Percentiles rank a stretch among this genome's conserved stretches.
Evolutionary conservation across 495 filamentous ascomycete genomes (phyloP).

Genomic region (Rhizodiscina lignyota): DNA sequence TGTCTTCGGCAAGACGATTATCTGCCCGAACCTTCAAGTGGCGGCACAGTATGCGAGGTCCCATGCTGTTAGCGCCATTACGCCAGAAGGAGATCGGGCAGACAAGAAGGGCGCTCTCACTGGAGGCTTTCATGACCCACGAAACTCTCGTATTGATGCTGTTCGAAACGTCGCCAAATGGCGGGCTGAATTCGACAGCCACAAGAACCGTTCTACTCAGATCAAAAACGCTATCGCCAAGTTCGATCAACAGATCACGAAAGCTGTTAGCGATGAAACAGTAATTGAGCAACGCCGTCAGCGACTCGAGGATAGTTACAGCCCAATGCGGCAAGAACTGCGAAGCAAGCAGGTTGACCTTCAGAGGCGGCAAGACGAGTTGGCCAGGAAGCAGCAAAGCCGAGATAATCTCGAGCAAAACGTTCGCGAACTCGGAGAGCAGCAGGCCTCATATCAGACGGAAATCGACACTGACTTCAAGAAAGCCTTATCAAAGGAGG

Average conservation of each 20-base stretch:
- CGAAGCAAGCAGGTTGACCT: constrained; percentile 51
- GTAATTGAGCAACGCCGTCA: constrained; percentile 64
- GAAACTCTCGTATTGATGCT: constrained; percentile 67
- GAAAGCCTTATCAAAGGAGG: constrained; percentile 65
- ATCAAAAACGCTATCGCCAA: constrained; percentile 51
- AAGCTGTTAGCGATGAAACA: constrained; percentile 60
- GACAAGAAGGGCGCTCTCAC: constrained; percentile 91
- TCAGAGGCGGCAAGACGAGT: constrained; percentile 54
- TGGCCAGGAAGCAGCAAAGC: constrained; percentile 53
- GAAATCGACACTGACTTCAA: constrained; percentile 81
- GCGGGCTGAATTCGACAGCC: constrained; percentile 55
- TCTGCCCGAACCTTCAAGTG: constrained; percentile 76
- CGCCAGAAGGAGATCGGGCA: constrained; percentile 78
- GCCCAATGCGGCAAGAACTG: constrained; percentile 58
- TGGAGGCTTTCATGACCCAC: constrained; percentile 78
- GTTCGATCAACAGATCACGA: constrained; percentile 75
- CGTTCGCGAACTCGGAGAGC: constrained; percentile 57
- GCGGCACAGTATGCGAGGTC: constrained; percentile 79
- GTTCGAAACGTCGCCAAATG: constrained; percentile 60
- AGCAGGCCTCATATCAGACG: constrained; percentile 52
- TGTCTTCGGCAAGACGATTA: constrained; percentile 88
- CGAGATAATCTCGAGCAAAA: constrained; percentile 60
- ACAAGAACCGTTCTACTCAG: constrained; percentile 37
- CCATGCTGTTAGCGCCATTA: constrained; percentile 83
- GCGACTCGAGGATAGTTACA: constrained; percentile 69